Base-by-base conservation (phyloP, 2,329 filamentous ascomycete genomes). In the Cylindrodendrum hubeiense region DNA sequence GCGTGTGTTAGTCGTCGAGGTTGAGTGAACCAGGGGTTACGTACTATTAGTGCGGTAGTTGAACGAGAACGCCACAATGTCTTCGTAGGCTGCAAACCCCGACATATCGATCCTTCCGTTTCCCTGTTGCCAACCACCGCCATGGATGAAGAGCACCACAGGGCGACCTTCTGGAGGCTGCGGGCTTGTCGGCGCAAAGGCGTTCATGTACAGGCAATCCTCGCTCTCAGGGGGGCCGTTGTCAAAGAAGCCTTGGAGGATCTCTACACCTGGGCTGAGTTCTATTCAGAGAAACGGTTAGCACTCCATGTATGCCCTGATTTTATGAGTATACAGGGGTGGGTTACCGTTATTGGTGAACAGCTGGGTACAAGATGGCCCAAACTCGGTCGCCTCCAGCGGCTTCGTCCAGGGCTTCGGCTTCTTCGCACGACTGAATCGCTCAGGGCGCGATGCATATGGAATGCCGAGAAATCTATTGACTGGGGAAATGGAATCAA, bases 201-300 rank as follows among this genome's bases (percentile, higher is more conserved):
- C 68, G 28, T 78, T 76, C 2, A 76, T 64, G 26, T 62, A 72
- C 5, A 78, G 69, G 19, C 74, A 77, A 30, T 77, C 75, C 49
- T 77, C 72, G 17, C 75, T 77, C 52, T 75, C 71, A 5, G 60
- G 50, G 1, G 70, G 17, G 8, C 66, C 63, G 2, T 34, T 60
- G 15, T 67, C 69, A 24, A 75, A 76, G 2, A 77, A 24, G 2
- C 53, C 41, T 15, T 69, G 54, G 3, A 74, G 33, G 0, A 76
- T 46, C 1, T 76, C 68, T 2, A 66, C n/a, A 3, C 63, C 54
- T 0, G 73, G 67, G 0, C 68, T 66, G 21, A 76, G 50, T 43
- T 71, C 72, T 76, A 28, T n/a, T 13, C n/a, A 28, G 44, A 8
- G 37, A 39, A n/a, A 39, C 8, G 15, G 17, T 39, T 17, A 55